Conservation (phyloP, 148 eudicot genomes). For the Rhododendron ovatum region DNA sequence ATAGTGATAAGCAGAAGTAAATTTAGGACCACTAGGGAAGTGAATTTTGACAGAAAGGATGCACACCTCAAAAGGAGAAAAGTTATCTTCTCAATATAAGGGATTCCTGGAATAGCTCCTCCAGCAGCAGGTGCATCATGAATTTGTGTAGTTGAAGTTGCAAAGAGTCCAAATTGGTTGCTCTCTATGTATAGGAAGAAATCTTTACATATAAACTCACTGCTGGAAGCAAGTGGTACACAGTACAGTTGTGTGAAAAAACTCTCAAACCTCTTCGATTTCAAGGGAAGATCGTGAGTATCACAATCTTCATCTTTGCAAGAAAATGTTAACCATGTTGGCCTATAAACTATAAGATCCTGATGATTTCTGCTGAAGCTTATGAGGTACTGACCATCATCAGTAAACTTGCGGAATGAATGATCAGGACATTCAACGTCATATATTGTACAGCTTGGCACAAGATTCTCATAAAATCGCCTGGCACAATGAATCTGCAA, state of each 20-base stretch:
- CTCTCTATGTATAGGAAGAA: constrained; percentile 79
- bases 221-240: constrained; percentile 67
- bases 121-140: constrained; percentile 75
- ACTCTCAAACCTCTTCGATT: constrained; percentile 76
- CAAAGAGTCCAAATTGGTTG: constrained; percentile 79
- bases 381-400: constrained; percentile 83
- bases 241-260: constrained; percentile 74
- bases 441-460: constrained; percentile 78
- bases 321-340: constrained; percentile 81
- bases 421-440: constrained; percentile 89
- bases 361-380: constrained; percentile 88
- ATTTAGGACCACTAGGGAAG: background rate
- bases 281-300: constrained; percentile 54
- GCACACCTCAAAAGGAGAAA: constrained; percentile 83
- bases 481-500: constrained; percentile 68
- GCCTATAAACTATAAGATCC: constrained; percentile 80
- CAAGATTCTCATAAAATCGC: constrained; percentile 90
- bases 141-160: constrained; percentile 87
- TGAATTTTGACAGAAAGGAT: background rate
- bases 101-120: constrained; percentile 84
- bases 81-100: constrained; percentile 83
- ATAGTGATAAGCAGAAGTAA: constrained; percentile 5
- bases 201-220: constrained; percentile 89
- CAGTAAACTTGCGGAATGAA: constrained; percentile 91
- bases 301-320: constrained; percentile 61